Evolutionary conservation across 2,329 filamentous ascomycete genomes (phyloP).

Genomic region (Aspergillus spinulosporus): DNA sequence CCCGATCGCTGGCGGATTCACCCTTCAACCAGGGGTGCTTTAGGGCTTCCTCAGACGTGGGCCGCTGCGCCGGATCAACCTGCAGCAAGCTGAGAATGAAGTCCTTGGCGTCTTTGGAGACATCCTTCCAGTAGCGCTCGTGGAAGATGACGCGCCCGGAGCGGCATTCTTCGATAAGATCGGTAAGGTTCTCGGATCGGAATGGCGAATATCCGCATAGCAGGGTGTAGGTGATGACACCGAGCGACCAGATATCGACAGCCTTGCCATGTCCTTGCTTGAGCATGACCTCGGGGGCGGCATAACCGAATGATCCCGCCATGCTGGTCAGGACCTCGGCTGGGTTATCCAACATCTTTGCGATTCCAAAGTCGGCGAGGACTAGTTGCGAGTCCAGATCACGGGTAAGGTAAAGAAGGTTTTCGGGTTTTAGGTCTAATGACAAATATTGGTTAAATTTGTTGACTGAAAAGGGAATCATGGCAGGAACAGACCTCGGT

Average conservation of each 20-base stretch:
- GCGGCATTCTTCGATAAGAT: constrained; percentile 92
- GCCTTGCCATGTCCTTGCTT: constrained; percentile 97
- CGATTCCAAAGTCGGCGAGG: constrained; percentile 95
- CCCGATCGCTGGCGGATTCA: constrained; percentile 88
- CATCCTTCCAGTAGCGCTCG: constrained; percentile 97
- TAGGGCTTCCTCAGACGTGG: constrained; percentile 76
- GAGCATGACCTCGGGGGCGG: constrained; percentile 96
- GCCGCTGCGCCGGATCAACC: constrained; percentile 72
- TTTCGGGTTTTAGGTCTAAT: constrained; percentile 94
- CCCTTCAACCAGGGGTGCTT: constrained; percentile 87
- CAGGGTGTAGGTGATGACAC: constrained; percentile 97
- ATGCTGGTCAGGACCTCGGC: constrained; percentile 94
- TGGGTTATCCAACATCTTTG: constrained; percentile 91
- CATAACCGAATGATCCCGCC: constrained; percentile 98
- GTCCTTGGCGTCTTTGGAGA: constrained; percentile 90
- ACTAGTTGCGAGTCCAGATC: constrained; percentile 80
- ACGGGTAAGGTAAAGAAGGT: constrained; percentile 86
- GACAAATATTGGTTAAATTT: constrained; percentile 8
- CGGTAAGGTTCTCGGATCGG: constrained; percentile 87
- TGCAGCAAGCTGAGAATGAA: constrained; percentile 85
- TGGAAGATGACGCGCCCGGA: constrained; percentile 86
- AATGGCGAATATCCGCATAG: constrained; percentile 98
- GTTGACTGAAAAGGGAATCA: neutral
- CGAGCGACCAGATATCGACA: constrained; percentile 99
- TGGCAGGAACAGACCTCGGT: constrained; percentile 66